These are phyloP conservation scores for Wickerhamomyces sydowiorum DNA, from an alignment of 805 yeast species.

Conservation along the genomic window DNA sequence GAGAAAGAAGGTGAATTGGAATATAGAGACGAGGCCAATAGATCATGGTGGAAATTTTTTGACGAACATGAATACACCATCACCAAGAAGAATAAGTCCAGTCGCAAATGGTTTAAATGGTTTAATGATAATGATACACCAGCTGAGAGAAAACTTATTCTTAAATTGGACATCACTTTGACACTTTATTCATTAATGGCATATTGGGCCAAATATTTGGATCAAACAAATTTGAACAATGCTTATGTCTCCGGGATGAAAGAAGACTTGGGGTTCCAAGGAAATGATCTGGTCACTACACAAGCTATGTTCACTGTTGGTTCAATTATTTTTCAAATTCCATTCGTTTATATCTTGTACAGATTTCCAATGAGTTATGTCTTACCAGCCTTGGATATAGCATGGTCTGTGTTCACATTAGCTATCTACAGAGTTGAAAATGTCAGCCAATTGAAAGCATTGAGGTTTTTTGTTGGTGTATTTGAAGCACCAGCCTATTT, in stretches of 20 bases:
- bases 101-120: conserved; percentile 14
- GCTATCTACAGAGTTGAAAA: conserved; percentile 44
- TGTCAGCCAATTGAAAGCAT: conserved; percentile 49
- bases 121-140: conserved; percentile 17
- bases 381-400: conserved; percentile 43
- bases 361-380: conserved; percentile 44
- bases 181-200: conserved; percentile 52
- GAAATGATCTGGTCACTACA: conserved; percentile 59
- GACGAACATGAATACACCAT: conserved; percentile 44
- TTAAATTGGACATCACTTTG: conserved; percentile 51
- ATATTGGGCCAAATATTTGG: conserved; percentile 67
- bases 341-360: conserved; percentile 56
- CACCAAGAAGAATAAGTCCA: background rate
- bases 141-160: conserved; percentile 38
- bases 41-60: conserved; percentile 51
- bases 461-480: conserved; percentile 62
- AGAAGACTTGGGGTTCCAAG: conserved; percentile 50
- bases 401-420: conserved; percentile 66
- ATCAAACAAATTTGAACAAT: conserved; percentile 52
- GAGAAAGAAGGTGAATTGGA: conserved; percentile 23
- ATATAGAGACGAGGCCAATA: conserved; percentile 46
- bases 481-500: conserved; percentile 69
- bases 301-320: conserved; percentile 59
- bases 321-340: conserved; percentile 56
- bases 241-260: conserved; percentile 66